Evolutionary conservation across 2,329 filamentous ascomycete genomes (phyloP).

Genomic region (Botryotinia convoluta): DNA sequence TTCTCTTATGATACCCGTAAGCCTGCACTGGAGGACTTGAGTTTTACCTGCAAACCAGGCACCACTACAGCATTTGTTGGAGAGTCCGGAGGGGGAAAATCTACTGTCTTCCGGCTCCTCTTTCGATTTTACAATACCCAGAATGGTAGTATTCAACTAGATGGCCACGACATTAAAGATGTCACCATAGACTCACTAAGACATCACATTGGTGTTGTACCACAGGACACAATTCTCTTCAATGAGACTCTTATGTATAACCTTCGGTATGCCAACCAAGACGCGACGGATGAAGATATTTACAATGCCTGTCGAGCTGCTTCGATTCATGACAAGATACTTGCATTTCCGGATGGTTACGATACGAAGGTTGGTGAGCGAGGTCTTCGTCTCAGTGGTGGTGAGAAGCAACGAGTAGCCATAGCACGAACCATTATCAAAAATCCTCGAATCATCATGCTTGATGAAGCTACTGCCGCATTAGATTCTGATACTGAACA

Average conservation of each 20-base stretch:
- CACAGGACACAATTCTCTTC: constrained; percentile 93
- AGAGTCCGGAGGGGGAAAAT: constrained; percentile 95
- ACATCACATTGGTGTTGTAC: constrained; percentile 89
- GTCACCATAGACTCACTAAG: constrained; percentile 93
- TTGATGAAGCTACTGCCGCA: constrained; percentile 90
- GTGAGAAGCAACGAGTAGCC: constrained; percentile 90
- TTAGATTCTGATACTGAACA: constrained; percentile 90
- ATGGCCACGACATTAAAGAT: constrained; percentile 79
- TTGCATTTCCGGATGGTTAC: constrained; percentile 85
- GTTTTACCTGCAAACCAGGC: constrained; percentile 81
- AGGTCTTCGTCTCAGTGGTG: constrained; percentile 80
- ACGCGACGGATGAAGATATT: constrained; percentile 77
- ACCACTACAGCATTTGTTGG: constrained; percentile 95
- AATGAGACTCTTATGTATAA: constrained; percentile 97
- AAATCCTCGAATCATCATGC: constrained; percentile 84
- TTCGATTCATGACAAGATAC: constrained; percentile 89
- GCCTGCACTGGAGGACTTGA: constrained; percentile 77
- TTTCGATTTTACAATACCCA: constrained; percentile 94
- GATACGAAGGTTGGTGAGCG: constrained; percentile 88
- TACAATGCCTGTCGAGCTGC: constrained; percentile 79
- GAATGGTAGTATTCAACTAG: constrained; percentile 77
- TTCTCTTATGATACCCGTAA: constrained; percentile 89
- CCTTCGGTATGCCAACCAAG: constrained; percentile 80
- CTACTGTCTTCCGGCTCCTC: constrained; percentile 90
- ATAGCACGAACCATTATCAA: constrained; percentile 93